These are phyloP conservation scores for Chlorella sp. DNA, from an alignment of 139 green algal species.

Conservation along the genomic window DNA sequence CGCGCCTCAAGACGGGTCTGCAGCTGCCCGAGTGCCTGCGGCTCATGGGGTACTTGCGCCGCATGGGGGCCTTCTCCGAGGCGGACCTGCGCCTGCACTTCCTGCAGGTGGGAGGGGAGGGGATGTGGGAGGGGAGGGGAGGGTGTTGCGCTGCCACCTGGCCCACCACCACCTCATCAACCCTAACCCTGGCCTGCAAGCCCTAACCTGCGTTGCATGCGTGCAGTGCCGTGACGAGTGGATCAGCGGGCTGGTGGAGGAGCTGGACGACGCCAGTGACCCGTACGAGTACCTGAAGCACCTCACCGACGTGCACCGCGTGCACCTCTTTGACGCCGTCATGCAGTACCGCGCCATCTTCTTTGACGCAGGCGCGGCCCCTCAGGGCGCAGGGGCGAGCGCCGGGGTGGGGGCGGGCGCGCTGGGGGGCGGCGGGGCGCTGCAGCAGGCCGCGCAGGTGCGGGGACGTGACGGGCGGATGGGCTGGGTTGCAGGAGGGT, in stretches of 20 bases:
- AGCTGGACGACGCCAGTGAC: constrained; percentile 61
- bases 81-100: constrained; percentile 80
- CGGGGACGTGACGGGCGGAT: too few species aligned
- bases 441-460: too few species aligned
- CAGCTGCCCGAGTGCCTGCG: constrained; percentile 91
- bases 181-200: too few species aligned
- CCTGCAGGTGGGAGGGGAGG: constrained; percentile 46
- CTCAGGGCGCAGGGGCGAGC: background rate
- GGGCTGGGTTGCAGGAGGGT: too few species aligned
- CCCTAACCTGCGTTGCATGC: too few species aligned
- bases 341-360: constrained; percentile 99
- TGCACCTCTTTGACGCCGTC: constrained; percentile 97
- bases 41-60: constrained; percentile 87
- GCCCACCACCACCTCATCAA: too few species aligned
- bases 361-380: constrained; percentile 47
- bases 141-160: constrained; percentile 53
- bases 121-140: constrained; percentile 35
- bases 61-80: constrained; percentile 79
- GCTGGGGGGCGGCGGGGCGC: too few species aligned
- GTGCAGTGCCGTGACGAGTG: constrained; percentile 52
- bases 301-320: constrained; percentile 89
- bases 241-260: constrained; percentile 61
- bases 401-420: background rate
- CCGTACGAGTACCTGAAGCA: constrained; percentile 84
- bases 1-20: constrained; percentile 63